Evolutionary conservation across 305 asterid genomes (phyloP), one percentile per base, ranked within the genome.

Genomic region (Solanum hybrid): DNA sequence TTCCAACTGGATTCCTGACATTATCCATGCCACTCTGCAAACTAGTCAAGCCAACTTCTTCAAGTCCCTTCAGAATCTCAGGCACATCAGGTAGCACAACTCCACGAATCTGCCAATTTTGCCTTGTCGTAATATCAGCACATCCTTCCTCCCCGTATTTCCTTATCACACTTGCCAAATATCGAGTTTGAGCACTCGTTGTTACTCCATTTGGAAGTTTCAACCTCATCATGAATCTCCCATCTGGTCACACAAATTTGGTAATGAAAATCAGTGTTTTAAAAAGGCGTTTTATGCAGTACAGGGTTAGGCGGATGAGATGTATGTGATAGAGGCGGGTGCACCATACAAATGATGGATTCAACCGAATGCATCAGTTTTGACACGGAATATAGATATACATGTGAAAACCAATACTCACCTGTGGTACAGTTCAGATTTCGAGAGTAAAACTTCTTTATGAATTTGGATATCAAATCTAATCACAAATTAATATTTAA

Each of bases 21-120:
- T 97, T 97, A 93, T 97, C 99, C 99, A 97, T 97, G 16, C 99
- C 99, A 87, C 99, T 97, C 95, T 97, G 99, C 88, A 97, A 92
- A 92, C 99, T 97, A 1, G 99, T 96, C 92, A 97, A 90, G 10
- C 99, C 99, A 18, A 97, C 99, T 86, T 93, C 95, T 8, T 94
- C 95, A 0, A 97, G 97, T 74, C 99, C 99, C 87, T 93, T 92
- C 3, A 97, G 91, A 90, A 97, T 96, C 89, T 95, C 97, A 2
- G 99, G 99, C 61, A 96, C 99, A 87, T 97, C 99, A 5, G 97
- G 91, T 86, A 97, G 89, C 13, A 96, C 96, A 3, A 97, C 99
- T 2, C 99, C 99, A 1, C 99, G 97, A 31, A 97, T 96, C 87
- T 97, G 99, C 99, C 99, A 97, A 89, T 97, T 97, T 64, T 97